Evolutionary conservation across 2,329 filamentous ascomycete species (phyloP), one percentile per base, ranked within the genome.

Genomic region (Colletotrichum sojae): DNA sequence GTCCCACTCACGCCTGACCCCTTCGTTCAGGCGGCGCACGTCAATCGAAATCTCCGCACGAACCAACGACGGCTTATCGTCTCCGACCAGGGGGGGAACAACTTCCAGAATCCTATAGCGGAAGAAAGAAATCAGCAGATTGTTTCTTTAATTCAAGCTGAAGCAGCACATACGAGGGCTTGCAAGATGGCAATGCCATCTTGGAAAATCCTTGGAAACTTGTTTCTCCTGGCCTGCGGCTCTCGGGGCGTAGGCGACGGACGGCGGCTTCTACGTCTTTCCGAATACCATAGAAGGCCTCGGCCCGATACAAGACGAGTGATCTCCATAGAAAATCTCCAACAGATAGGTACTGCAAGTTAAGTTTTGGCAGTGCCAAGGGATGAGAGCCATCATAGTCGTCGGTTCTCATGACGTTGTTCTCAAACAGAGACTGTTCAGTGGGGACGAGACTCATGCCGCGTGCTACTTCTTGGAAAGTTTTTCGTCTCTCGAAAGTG

Each of bases 251-350:
- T 69, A 99, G 82, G 53, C 94, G 90, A 76, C 92, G 93, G 58
- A 98, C 78, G 6, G 92, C 90, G 55, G 93, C 89, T 77, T 97
- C 94, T 66, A 99, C 90, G 77, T 99, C 94, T 76, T 94, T 95
- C 53, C 94, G 90, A 69, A 99, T 95, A 69, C 94, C 93, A 78
- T 97, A 98, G 78, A 98, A 98, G 0, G 95, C 89, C 79, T 99
- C 96, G 67, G 91, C 93, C 48, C 95, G 90, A 78, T 97, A 96
- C 9, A 99, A 84, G 15, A 97, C 87, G 75, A 98, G 91, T 0
- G 95, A 94, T 71, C 97, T 89, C 94, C 95, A 99, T n/a, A 99
- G 83, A 75, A 99, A 99, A 79, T 99, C 96, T 3, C 94, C 94
- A 58, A 97, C 90, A 3, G 95, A 97, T 15, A 99, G 85, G 79